Conservation (phyloP, 2,329 filamentous ascomycete genomes). For the Fusarium virguliforme region DNA sequence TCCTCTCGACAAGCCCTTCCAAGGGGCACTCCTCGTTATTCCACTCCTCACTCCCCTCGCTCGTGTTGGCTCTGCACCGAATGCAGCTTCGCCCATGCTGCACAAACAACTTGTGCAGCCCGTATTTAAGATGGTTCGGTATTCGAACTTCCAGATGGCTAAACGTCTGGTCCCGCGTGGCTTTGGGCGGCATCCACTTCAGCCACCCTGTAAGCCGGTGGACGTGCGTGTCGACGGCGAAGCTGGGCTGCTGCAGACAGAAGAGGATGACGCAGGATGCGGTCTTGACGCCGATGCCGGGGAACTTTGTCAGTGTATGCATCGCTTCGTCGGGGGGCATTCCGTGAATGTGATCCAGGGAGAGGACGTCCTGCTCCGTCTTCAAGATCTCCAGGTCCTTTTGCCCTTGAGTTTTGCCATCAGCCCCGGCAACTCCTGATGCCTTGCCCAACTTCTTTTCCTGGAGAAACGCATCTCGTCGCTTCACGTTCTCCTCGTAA, state of each 20-base stretch:
- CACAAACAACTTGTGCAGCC: constrained; percentile 51
- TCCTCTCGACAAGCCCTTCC: constrained; percentile 47
- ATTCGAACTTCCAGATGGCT: constrained; percentile 51
- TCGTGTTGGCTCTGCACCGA: constrained; percentile 50
- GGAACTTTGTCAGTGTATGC: constrained; percentile 50
- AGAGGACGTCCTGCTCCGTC: constrained; percentile 48
- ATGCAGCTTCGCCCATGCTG: constrained; percentile 48
- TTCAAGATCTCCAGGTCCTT: constrained; percentile 51
- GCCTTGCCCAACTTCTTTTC: constrained; percentile 43
- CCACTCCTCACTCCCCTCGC: constrained; percentile 51
- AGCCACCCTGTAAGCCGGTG: constrained; percentile 50
- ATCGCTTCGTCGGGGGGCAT: constrained; percentile 51
- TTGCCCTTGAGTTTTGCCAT: constrained; percentile 48
- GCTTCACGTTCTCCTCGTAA: constrained; percentile 46
- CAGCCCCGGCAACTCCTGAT: constrained; percentile 37
- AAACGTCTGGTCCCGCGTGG: constrained; percentile 49
- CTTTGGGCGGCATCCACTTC: constrained; percentile 50
- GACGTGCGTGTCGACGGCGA: constrained; percentile 51
- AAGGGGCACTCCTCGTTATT: constrained; percentile 45
- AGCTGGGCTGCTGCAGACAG: constrained; percentile 50
- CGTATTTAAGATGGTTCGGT: constrained; percentile 49
- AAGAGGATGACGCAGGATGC: constrained; percentile 52
- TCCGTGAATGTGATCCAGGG: constrained; percentile 50
- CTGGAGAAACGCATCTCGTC: constrained; percentile 46
- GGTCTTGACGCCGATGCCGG: constrained; percentile 51